Conservation (phyloP, 805 yeast species). For the Metschnikowia reukaufii region DNA sequence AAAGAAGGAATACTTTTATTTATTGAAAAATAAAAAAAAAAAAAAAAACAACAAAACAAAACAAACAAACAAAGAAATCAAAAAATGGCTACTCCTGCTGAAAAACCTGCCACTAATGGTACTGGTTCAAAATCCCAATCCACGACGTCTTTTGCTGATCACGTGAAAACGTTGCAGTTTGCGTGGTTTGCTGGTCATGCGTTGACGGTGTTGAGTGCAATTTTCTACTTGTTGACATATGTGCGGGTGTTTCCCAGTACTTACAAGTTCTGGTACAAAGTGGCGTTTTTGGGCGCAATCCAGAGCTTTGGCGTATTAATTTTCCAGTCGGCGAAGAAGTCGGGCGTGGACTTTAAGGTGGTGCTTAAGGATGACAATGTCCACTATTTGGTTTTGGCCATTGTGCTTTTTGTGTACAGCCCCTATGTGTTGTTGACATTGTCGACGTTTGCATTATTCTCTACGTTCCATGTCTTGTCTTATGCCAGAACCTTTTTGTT, state of each 20-base stretch:
- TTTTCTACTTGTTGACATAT: conserved; percentile 36
- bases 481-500: conserved; percentile 65
- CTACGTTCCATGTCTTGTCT: conserved; percentile 78
- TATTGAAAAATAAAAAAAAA: no score
- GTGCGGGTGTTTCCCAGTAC: conserved; percentile 26
- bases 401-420: conserved; percentile 52
- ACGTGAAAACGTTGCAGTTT: conserved; percentile 55
- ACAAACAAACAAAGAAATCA: background rate
- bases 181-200: conserved; percentile 66
- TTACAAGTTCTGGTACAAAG: conserved; percentile 49
- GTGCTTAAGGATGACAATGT: conserved; percentile 58
- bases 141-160: conserved; percentile 1
- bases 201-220: conserved; percentile 32
- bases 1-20: background rate
- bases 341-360: conserved; percentile 23
- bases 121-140: conserved; percentile 3
- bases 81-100: conserved; percentile 1
- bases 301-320: conserved; percentile 76
- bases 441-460: conserved; percentile 73
- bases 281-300: conserved; percentile 62
- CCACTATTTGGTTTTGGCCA: conserved; percentile 62
- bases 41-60: background rate
- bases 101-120: background rate
- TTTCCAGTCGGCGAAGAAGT: conserved; percentile 49
- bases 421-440: conserved; percentile 61